These are phyloP conservation scores for Rubus idaeus DNA, from an alignment of 306 rosid genomes.

Conservation along the genomic window DNA sequence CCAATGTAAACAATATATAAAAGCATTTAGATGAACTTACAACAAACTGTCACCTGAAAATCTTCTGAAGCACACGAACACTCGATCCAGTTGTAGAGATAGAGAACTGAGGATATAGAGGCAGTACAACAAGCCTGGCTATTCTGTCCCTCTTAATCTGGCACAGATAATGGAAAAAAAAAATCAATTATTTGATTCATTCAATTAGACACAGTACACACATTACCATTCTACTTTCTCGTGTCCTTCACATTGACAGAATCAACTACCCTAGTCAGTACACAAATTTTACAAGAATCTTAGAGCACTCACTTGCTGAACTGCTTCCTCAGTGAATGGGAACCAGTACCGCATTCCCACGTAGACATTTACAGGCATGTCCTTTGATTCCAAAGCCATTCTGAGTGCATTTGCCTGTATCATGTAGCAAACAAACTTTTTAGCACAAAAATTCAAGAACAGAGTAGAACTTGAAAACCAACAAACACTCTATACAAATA, in stretches of 20 bases:
- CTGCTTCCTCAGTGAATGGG: constrained; percentile 98
- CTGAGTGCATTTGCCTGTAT: constrained; percentile 83
- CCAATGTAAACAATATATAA: constrained; percentile 9
- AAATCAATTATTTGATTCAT: background rate
- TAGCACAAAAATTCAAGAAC: background rate
- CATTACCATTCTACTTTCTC: background rate
- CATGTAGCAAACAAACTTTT: background rate
- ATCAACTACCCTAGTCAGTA: background rate
- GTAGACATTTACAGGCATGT: constrained; percentile 68
- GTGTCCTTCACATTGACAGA: background rate
- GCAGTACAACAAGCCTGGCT: constrained; percentile 95
- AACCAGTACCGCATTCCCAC: constrained; percentile 99
- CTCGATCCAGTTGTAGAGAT: constrained; percentile 99
- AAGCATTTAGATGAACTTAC: constrained; percentile 20
- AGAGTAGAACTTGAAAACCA: background rate
- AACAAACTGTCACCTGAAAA: constrained; percentile 59
- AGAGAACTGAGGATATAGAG: constrained; percentile 96
- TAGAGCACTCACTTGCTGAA: constrained; percentile 64
- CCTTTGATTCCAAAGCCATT: constrained; percentile 79
- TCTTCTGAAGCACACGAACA: constrained; percentile 70
- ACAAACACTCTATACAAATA: background rate
- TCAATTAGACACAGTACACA: background rate
- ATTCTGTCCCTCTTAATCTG: constrained; percentile 89
- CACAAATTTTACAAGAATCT: background rate
- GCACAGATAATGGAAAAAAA: constrained; percentile 24